Evolutionary conservation across 306 rosid genomes (phyloP), one percentile per base, ranked within the genome.

Genomic region (Trifolium fragiferum): DNA sequence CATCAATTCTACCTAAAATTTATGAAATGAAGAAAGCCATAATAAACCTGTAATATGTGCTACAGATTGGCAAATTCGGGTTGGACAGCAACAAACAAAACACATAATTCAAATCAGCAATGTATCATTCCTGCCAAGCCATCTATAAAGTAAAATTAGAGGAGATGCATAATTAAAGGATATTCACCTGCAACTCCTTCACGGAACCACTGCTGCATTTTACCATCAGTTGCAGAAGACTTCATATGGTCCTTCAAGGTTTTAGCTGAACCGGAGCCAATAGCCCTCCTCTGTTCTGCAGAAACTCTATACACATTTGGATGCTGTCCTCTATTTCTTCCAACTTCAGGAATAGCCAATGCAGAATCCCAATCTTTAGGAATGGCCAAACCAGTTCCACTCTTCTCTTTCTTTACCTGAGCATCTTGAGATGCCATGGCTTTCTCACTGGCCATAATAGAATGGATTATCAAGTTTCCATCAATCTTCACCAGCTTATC

Each of bases 141-240:
- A 37, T 54, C 59, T 64, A 55, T 11, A 70, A 1, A 57, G 19
- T n/a, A 43, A 60, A 46, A 80, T 15, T 38, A 67, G 21, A 37
- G 10, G 41, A 47, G 43, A 74, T 62, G 61, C 72, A 38, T 9
- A 38, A 35, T 30, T 64, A 20, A 46, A 3, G 30, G 78, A 50
- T 25, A 38, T 68, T 83, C 80, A 93, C 98, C 98, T 82, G 96
- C 97, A 81, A 90, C 82, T 8, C 98, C 99, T 86, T 95, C 99
- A n/a, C 87, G 93, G 82, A 95, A 95, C 99, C 98, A 92, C 87
- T 92, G 98, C 59, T 90, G 98, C 76, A 90, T 89, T 79, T 81
- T 89, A 67, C 99, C 97, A 87, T 95, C 92, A 75, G 87, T 83
- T n/a, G 88, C 77, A 21, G 86, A 74, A 71, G 96, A 82, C 80